phyloP scores from a whole-genome alignment of 2,329 filamentous ascomycete species.

The Ophiostoma ulmi region DNA sequence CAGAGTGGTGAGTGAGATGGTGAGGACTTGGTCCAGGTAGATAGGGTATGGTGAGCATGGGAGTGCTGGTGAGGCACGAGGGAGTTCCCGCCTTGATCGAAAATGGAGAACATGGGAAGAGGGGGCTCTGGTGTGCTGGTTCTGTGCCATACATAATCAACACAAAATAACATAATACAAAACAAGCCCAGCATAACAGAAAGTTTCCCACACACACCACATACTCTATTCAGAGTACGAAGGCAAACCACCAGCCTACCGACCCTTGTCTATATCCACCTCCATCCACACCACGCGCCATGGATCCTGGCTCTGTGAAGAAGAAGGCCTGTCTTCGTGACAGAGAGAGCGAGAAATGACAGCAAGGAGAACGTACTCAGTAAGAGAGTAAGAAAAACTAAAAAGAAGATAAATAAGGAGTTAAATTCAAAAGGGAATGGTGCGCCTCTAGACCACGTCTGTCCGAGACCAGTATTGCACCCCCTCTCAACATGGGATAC shows the following conservation, averaged over 20 bases:
- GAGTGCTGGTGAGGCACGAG: background rate
- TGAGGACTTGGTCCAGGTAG: background rate
- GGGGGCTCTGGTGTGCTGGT: background rate
- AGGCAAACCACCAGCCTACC: slow-evolving; percentile 14
- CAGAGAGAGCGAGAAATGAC: background rate
- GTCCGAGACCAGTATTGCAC: slow-evolving; percentile 10
- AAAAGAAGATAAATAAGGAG: background rate
- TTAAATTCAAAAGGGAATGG: background rate
- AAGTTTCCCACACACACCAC: background rate
- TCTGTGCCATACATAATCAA: slow-evolving; percentile 2
- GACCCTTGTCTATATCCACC: slow-evolving; percentile 17
- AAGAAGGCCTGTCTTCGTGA: slow-evolving; percentile 15
- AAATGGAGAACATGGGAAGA: background rate
- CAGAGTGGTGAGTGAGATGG: background rate
- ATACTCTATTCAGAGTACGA: background rate
- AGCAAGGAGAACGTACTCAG: background rate
- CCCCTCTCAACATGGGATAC: background rate
- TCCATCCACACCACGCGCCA: slow-evolving; percentile 17
- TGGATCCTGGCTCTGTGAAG: background rate
- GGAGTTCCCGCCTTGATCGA: slow-evolving; percentile 4
- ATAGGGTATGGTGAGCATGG: background rate
- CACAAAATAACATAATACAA: background rate
- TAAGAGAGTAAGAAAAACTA: background rate
- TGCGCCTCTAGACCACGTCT: slow-evolving; percentile 16
- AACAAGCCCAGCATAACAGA: slow-evolving; percentile 1